Conservation (phyloP, 2,329 filamentous ascomycete species). For the Phaeophleospora eucalypticola region DNA sequence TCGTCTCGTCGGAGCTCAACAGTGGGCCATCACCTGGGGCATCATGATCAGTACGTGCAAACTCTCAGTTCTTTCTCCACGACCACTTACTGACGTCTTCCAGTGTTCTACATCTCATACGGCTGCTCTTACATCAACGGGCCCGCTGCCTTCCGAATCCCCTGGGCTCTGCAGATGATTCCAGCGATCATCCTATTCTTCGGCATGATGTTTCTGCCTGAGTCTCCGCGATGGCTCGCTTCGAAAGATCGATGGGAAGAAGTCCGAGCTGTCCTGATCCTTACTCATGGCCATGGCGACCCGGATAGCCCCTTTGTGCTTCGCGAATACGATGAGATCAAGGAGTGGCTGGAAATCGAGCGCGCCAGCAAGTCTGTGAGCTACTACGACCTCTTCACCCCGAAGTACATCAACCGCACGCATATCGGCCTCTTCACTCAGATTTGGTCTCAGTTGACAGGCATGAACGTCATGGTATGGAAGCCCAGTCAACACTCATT, state of each 20-base stretch:
- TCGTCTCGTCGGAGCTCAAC: constrained; percentile 65
- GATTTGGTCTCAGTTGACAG: constrained; percentile 69
- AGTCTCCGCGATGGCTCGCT: constrained; percentile 58
- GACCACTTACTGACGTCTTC: neutral
- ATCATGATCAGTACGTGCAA: constrained; percentile 16
- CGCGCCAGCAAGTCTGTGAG: constrained; percentile 65
- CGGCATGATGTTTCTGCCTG: constrained; percentile 56
- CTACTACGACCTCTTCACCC: constrained; percentile 66
- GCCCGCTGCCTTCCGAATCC: constrained; percentile 50
- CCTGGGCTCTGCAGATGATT: constrained; percentile 47
- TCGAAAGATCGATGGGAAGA: constrained; percentile 45
- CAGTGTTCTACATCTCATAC: constrained; percentile 27
- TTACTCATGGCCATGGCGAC: constrained; percentile 40
- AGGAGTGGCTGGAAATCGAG: constrained; percentile 65
- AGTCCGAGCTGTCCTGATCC: constrained; percentile 37
- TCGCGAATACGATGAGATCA: constrained; percentile 68
- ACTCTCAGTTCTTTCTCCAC: neutral
- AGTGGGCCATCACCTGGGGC: constrained; percentile 64
- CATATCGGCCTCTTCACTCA: constrained; percentile 67
- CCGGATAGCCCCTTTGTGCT: constrained; percentile 51
- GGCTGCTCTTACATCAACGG: constrained; percentile 60
- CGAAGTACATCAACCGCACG: constrained; percentile 66
- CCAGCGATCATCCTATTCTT: constrained; percentile 44
- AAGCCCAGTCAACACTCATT: too few species aligned
- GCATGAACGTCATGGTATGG: constrained; percentile 67